Evolutionary conservation across 306 rosid species (phyloP).

Genomic region (Sesbania bispinosa): DNA sequence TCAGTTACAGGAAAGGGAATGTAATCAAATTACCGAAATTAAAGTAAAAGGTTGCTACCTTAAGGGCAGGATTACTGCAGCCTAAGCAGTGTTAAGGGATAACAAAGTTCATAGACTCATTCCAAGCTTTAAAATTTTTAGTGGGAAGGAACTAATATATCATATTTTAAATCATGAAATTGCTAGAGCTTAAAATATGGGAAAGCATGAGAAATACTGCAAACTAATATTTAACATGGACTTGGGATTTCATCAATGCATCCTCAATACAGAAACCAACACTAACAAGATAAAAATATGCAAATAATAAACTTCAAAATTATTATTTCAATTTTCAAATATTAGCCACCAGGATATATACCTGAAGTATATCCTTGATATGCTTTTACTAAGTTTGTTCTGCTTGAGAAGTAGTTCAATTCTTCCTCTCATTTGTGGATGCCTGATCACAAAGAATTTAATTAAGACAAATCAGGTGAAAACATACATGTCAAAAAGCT

Average conservation of each 20-base stretch:
- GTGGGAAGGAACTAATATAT: background rate
- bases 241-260: background rate
- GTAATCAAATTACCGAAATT: background rate
- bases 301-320: background rate
- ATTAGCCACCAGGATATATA: slow-evolving; percentile 21
- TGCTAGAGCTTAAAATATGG: background rate
- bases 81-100: background rate
- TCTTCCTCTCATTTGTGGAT: slow-evolving; percentile 80
- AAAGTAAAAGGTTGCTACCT: background rate
- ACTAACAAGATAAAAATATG: background rate
- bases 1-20: background rate
- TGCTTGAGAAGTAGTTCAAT: slow-evolving; percentile 88
- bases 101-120: background rate
- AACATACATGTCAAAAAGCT: slow-evolving; percentile 8
- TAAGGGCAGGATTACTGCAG: background rate
- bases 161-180: background rate
- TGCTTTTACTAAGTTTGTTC: slow-evolving; percentile 72
- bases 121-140: background rate
- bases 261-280: background rate
- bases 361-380: slow-evolving; percentile 83
- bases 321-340: background rate
- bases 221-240: background rate
- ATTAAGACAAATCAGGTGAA: slow-evolving; percentile 8
- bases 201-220: background rate
- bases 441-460: slow-evolving; percentile 42